phyloP scores from a whole-genome alignment of 1,284 basidiomycete genomes.

The Psilocybe mexicana region DNA sequence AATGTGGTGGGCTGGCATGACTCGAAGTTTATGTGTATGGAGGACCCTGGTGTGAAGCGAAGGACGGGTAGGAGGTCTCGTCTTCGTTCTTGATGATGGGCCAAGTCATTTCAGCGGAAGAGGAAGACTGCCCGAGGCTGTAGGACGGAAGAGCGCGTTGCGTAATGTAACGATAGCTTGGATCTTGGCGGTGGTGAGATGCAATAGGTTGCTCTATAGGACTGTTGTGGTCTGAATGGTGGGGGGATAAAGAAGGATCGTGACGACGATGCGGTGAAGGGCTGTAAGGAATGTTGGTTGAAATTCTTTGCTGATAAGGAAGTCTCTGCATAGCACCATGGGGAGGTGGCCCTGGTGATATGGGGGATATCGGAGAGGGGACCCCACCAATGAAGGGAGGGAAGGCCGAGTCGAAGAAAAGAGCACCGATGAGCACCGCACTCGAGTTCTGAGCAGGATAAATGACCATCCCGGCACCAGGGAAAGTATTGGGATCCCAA shows the following conservation, averaged over 20 bases:
- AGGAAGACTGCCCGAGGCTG: conserved; percentile 18
- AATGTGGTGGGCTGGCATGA: not conserved
- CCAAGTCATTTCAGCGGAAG: conserved; percentile 29
- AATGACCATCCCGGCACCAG: conserved; percentile 57
- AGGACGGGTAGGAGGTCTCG: conserved; percentile 23
- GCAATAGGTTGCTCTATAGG: conserved; percentile 32
- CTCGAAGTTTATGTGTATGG: conserved; percentile 25
- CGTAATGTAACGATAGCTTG: conserved; percentile 33
- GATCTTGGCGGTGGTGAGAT: conserved; percentile 30
- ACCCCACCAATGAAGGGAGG: conserved; percentile 48
- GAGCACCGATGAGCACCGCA: conserved; percentile 56
- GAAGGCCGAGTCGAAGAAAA: conserved; percentile 53
- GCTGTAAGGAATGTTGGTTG: conserved; percentile 28
- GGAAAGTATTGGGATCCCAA: conserved; percentile 48
- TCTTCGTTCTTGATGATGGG: conserved; percentile 32
- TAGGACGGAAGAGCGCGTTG: conserved; percentile 25
- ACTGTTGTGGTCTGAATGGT: conserved; percentile 32
- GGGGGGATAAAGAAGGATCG: conserved; percentile 33
- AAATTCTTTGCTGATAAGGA: conserved; percentile 28
- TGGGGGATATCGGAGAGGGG: conserved; percentile 29
- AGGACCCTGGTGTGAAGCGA: conserved; percentile 26
- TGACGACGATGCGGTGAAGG: conserved; percentile 31
- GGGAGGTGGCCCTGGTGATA: conserved; percentile 20
- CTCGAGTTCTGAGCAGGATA: conserved; percentile 58
- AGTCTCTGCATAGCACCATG: conserved; percentile 27